A percentile compares a stretch with the other conserved stretches of the same genome.
Evolutionary conservation across 768 basidiomycete species (phyloP).

Genomic region (Tubosaeta sp.): DNA sequence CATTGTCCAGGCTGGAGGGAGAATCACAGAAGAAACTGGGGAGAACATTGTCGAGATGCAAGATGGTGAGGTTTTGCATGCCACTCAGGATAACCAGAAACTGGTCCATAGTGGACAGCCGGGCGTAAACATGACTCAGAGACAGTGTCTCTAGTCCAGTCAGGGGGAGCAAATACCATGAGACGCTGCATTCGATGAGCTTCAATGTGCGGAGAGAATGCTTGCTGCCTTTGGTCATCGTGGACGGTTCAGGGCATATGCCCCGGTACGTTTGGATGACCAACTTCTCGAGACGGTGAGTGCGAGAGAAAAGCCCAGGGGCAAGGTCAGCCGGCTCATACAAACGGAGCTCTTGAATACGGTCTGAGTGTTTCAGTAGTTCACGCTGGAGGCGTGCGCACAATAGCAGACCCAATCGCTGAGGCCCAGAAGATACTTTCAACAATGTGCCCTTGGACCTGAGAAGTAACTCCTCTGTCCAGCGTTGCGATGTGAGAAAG

Average conservation of each 20-base stretch:
- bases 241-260: too few species aligned
- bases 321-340: too few species aligned
- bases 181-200: background rate
- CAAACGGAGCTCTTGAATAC: background rate
- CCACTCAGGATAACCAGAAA: constrained; percentile 30
- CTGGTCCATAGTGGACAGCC: constrained; percentile 14
- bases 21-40: background rate
- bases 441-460: constrained; percentile 39
- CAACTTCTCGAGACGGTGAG: background rate
- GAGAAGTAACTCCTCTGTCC: constrained; percentile 38
- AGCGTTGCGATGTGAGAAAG: constrained; percentile 26
- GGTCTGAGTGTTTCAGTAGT: background rate
- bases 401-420: too few species aligned
- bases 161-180: background rate
- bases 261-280: background rate
- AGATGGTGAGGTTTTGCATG: background rate
- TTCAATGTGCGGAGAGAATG: background rate
- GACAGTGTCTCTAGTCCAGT: constrained; percentile 32
- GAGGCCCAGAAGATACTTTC: background rate
- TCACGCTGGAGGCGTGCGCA: background rate
- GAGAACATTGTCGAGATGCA: background rate
- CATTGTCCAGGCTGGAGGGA: background rate
- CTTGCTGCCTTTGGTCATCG: background rate
- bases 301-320: background rate
- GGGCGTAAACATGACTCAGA: constrained; percentile 19